These are phyloP conservation scores for Solanum arcanum DNA, from an alignment of 257 asterid species.

Conservation along the genomic window DNA sequence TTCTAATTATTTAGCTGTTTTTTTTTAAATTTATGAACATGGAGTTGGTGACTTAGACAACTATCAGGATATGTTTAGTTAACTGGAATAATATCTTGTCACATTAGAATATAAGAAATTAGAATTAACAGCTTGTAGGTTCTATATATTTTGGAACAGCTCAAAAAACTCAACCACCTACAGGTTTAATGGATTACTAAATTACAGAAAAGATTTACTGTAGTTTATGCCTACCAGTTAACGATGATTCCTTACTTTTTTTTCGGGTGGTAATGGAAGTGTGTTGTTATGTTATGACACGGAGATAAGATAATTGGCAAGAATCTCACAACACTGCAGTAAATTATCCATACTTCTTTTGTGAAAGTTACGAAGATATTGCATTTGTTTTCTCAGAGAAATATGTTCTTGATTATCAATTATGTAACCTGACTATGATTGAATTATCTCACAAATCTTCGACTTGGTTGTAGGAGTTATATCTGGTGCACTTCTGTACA, in stretches of 20 bases:
- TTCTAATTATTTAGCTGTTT: not conserved
- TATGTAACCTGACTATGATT: not conserved
- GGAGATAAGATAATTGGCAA: not conserved
- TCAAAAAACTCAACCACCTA: not conserved
- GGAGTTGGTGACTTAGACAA: not conserved
- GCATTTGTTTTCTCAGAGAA: not conserved
- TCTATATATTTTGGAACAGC: not conserved
- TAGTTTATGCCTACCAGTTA: not conserved
- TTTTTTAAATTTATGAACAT: not conserved
- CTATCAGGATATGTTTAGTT: not conserved
- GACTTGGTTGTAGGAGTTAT: conserved; percentile 66
- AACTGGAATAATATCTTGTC: not conserved
- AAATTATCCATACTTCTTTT: not conserved
- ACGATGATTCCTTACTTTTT: not conserved
- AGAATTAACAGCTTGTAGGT: not conserved
- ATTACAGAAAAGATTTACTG: not conserved
- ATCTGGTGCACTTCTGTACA: conserved; percentile 92
- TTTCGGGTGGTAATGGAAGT: not conserved
- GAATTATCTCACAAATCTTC: not conserved
- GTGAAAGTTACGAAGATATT: not conserved
- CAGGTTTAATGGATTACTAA: not conserved
- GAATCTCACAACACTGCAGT: not conserved
- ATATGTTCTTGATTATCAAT: not conserved
- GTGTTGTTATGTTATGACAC: not conserved
- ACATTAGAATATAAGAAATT: not conserved